Percentiles rank a stretch among this genome's conserved stretches.
phyloP scores from a whole-genome alignment of 2,329 filamentous ascomycete species.

The Fusarium sterilihyphosum region DNA sequence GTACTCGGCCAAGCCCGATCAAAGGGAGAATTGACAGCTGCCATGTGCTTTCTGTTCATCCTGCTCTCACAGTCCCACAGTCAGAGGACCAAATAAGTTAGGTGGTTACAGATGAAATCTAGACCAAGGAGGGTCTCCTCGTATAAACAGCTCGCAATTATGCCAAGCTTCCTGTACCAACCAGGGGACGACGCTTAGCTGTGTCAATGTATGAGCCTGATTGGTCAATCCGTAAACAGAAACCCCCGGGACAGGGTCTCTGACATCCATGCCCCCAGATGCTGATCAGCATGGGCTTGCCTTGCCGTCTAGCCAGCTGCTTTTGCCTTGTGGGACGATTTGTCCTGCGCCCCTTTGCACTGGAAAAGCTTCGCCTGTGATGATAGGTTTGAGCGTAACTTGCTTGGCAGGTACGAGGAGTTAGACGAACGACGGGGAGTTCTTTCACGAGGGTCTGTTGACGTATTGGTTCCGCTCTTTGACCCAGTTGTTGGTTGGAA shows the following conservation, averaged over 20 bases:
- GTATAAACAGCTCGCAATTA: slow-evolving; percentile 14
- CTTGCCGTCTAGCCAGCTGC: neutral
- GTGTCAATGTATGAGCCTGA: neutral
- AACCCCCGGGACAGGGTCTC: slow-evolving; percentile 15
- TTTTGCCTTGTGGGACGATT: slow-evolving; percentile 22
- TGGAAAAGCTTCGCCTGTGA: slow-evolving; percentile 11
- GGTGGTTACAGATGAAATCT: slow-evolving; percentile 8
- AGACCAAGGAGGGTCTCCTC: slow-evolving; percentile 19
- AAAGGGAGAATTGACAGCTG: slow-evolving; percentile 8
- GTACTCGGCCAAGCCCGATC: slow-evolving; percentile 5
- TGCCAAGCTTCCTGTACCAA: slow-evolving; percentile 16
- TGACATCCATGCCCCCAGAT: slow-evolving; percentile 16
- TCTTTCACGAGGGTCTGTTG: neutral
- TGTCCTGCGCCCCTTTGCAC: neutral
- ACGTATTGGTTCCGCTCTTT: neutral
- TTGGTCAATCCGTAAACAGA: slow-evolving; percentile 24
- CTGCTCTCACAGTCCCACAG: neutral
- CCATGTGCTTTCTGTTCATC: slow-evolving; percentile 10
- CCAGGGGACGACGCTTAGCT: neutral
- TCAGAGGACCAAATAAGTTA: neutral
- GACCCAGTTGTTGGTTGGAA: neutral
- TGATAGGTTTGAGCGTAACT: slow-evolving; percentile 10
- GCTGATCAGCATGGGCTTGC: slow-evolving; percentile 13
- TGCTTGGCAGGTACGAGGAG: slow-evolving; percentile 21
- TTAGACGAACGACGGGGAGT: neutral